Evolutionary conservation across 805 yeast genomes (phyloP).

Genomic region (Kregervanrija delftensis): DNA sequence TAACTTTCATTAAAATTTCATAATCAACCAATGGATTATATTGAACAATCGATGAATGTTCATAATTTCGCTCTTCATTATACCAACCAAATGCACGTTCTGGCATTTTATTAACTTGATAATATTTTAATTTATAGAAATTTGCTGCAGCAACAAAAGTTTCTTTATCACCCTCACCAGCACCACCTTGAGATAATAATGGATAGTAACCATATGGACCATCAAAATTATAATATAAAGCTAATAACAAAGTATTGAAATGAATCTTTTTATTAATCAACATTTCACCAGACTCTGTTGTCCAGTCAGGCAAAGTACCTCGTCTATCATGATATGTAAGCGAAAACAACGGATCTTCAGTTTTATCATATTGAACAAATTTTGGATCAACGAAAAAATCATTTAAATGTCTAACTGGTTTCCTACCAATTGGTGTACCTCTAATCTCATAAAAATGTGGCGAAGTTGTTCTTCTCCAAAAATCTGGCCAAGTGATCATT

Average conservation of each 20-base stretch:
- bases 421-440: conserved; percentile 39
- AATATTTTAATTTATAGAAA: conserved; percentile 40
- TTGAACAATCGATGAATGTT: conserved; percentile 30
- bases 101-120: conserved; percentile 42
- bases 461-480: conserved; percentile 78
- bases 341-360: conserved; percentile 23
- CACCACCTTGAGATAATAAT: conserved; percentile 49
- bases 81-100: conserved; percentile 29
- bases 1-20: conserved; percentile 20
- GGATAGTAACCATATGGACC: conserved; percentile 55
- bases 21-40: conserved; percentile 28
- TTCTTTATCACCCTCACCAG: conserved; percentile 79
- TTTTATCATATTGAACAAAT: conserved; percentile 27
- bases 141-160: conserved; percentile 69
- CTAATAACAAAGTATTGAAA: conserved; percentile 45
- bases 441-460: conserved; percentile 69
- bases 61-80: conserved; percentile 24
- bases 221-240: conserved; percentile 52
- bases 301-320: conserved; percentile 62
- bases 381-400: conserved; percentile 27
- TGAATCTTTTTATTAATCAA: conserved; percentile 51
- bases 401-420: conserved; percentile 25
- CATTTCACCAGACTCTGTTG: conserved; percentile 63
- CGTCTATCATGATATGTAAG: conserved; percentile 56
- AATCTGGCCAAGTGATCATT: conserved; percentile 75